Evolutionary conservation across 2,329 filamentous ascomycete genomes (phyloP), one percentile per base, ranked within the genome.

Genomic region (Phaeosphaeriaceae sp.): DNA sequence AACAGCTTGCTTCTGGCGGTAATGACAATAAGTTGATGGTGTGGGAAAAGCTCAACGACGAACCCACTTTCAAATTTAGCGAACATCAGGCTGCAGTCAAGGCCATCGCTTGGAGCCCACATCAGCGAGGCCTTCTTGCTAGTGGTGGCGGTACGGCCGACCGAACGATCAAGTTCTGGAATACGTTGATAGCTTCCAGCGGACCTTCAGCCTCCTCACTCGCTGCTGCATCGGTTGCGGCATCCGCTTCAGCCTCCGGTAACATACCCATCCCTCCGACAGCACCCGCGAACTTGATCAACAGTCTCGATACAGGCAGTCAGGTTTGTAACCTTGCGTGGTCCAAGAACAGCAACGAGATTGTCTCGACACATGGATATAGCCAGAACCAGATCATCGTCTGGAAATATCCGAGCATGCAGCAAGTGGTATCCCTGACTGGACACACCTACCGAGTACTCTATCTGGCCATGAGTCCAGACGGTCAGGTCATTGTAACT

Each of bases 11-110:
- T 13, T 96, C 92, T 54, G 95, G 95, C 50, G 95, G 95, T 6
- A 99, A 99, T 77, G 95, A 99, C 81, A 99, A 99, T 81, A 98
- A 98, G 76, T 84, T 99, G 47, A 95, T 98, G 86, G 93, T 99
- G 22, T 99, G 95, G 95, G 95, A 99, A 71, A 96, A 96, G 75
- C 85, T 97, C 57, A 92, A 89, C n/a, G 91, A 96, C 68, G 91
- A 93, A 7, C 95, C 95, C 1, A 84, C 96, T 2, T 97, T 91
- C 84, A 96, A 96, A 69, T 98, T 97, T 78, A 91, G 91, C 19
- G 93, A 97, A 63, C 95, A 99, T 76, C 94, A 91, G 36, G 95
- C 95, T 13, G 95, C 95, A 9, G 95, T 99, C 51, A 99, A 99
- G 78, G 95, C 95, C 4, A 97, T 99, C 63, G 89, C 95, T 10